These are phyloP conservation scores for Scutellaria baicalensis DNA, from an alignment of 257 asterid genomes.

Conservation along the genomic window DNA sequence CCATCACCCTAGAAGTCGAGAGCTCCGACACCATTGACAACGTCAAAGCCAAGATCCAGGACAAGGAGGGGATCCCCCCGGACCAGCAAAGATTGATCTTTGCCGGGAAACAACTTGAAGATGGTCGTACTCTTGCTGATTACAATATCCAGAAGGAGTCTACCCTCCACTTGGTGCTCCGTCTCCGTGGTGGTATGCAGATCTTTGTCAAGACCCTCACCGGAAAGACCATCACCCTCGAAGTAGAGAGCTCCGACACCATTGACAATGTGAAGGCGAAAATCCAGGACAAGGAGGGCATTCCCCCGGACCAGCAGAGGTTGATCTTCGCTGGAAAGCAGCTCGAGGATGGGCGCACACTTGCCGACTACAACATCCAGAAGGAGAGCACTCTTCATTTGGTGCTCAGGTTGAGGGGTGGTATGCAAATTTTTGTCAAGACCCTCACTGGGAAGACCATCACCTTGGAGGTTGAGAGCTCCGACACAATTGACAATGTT, in stretches of 20 bases:
- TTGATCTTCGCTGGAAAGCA: constrained; percentile 37
- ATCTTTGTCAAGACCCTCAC: constrained; percentile 33
- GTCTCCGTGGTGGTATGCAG: constrained; percentile 46
- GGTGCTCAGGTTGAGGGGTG: constrained; percentile 22
- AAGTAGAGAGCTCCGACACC: constrained; percentile 29
- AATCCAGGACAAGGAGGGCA: constrained; percentile 33
- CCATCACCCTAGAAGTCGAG: constrained; percentile 43
- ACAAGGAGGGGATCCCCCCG: constrained; percentile 45
- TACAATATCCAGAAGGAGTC: constrained; percentile 42
- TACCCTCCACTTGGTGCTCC: constrained; percentile 40
- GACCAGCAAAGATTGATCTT: constrained; percentile 44
- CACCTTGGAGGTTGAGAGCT: constrained; percentile 46
- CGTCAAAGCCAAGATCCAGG: constrained; percentile 38
- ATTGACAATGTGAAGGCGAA: constrained; percentile 25
- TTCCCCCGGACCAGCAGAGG: constrained; percentile 32
- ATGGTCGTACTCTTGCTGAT: constrained; percentile 37
- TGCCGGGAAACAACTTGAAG: constrained; percentile 39
- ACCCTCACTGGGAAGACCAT: constrained; percentile 48
- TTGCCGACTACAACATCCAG: constrained; percentile 29
- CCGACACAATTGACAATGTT: constrained; percentile 48
- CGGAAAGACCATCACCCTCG: constrained; percentile 27
- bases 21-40: constrained; percentile 42
- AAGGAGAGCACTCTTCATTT: constrained; percentile 25
- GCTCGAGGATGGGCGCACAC: constrained; percentile 20
- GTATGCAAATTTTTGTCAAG: constrained; percentile 35